Conservation (phyloP, 139 green algal genomes). For the Chlorella sp. region DNA sequence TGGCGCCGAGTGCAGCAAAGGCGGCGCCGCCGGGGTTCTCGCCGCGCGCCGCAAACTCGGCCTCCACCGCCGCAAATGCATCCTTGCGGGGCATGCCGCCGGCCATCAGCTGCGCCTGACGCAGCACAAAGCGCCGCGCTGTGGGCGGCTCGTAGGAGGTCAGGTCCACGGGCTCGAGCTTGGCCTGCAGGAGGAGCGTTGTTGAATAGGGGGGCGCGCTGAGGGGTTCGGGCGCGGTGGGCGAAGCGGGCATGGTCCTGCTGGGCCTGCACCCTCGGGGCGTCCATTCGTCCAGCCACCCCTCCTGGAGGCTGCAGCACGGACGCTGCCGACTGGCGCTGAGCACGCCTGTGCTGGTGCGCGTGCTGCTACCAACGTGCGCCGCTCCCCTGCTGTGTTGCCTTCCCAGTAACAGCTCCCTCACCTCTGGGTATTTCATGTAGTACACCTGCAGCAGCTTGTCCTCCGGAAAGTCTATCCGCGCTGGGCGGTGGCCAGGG, state of each 20-base stretch:
- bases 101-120: constrained; percentile 35
- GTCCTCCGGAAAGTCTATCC: constrained; percentile 40
- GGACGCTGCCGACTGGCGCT: neutral
- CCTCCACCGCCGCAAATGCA: neutral
- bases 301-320: no score
- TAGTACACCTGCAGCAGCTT: constrained; percentile 38
- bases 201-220: neutral
- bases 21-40: no score
- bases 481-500: constrained; percentile 4
- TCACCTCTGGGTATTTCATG: constrained; percentile 35
- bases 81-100: neutral
- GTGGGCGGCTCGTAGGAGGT: constrained; percentile 27
- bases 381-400: neutral
- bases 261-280: neutral
- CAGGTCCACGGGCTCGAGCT: constrained; percentile 39
- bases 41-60: constrained; percentile 16
- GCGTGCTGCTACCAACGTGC: no score
- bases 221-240: neutral
- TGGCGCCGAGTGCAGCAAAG: neutral
- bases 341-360: neutral
- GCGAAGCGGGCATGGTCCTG: neutral
- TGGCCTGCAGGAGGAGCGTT: neutral
- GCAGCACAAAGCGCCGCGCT: constrained; percentile 29
- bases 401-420: neutral
- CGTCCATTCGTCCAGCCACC: no score